Evolutionary conservation across 176 grass and related monocot species (phyloP).

Genomic region (Poa annua): DNA sequence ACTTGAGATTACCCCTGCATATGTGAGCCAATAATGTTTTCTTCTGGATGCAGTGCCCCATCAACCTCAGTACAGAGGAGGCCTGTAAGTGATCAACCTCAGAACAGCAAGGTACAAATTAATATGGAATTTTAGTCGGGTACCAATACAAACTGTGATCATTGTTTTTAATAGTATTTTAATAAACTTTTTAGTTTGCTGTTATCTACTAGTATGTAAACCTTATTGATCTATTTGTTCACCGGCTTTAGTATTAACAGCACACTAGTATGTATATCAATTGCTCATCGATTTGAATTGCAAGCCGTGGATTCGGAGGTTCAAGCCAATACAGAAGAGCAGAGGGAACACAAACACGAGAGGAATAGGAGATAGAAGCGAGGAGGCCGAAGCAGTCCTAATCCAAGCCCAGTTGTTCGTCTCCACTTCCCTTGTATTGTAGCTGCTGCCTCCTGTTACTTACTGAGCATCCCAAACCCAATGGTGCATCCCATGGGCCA

Average conservation of each 20-base stretch:
- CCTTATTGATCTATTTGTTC: slow-evolving; percentile 1
- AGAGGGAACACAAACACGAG: no score
- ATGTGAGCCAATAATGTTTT: slow-evolving; percentile 42
- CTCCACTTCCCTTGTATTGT: no score
- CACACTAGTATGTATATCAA: no score
- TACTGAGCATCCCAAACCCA: no score
- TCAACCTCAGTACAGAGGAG: slow-evolving; percentile 43
- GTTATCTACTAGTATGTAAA: not conserved
- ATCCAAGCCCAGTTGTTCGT: no score
- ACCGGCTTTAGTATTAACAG: not conserved
- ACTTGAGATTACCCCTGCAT: slow-evolving; percentile 35
- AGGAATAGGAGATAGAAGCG: no score
- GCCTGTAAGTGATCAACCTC: slow-evolving; percentile 44
- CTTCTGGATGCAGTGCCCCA: slow-evolving; percentile 47
- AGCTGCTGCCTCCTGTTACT: no score
- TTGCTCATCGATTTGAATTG: no score
- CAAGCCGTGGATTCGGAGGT: no score
- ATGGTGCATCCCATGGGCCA: no score
- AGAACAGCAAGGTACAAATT: slow-evolving; percentile 50
- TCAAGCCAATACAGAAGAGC: no score
- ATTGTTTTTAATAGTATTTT: not conserved
- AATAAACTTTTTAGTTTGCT: not conserved
- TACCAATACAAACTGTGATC: slow-evolving; percentile 10
- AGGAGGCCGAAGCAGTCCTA: no score
- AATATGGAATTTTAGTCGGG: not conserved